Conservation (phyloP, 768 basidiomycete genomes). For the Tricholoma matsutake region DNA sequence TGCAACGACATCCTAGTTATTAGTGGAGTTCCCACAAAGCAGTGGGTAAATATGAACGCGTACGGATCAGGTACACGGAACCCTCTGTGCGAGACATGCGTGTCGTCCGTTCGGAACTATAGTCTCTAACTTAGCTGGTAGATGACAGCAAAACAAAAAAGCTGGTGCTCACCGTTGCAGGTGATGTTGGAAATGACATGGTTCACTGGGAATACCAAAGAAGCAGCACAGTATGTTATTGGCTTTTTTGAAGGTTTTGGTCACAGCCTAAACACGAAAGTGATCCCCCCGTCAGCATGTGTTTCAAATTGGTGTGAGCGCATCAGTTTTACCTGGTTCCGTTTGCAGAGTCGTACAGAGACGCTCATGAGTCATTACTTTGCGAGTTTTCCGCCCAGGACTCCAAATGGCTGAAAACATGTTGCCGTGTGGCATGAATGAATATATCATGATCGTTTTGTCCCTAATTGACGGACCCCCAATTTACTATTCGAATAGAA, state of each 20-base stretch:
- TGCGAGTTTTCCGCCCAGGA: too few relatives aligned
- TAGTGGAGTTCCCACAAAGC: background rate
- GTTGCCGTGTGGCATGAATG: too few relatives aligned
- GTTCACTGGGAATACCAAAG: background rate
- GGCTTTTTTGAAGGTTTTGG: background rate
- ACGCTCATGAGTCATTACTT: too few relatives aligned
- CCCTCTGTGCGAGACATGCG: slow-evolving; percentile 29
- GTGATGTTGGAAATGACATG: slow-evolving; percentile 2
- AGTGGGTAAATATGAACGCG: slow-evolving; percentile 12
- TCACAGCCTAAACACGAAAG: too few relatives aligned
- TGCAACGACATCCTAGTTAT: slow-evolving; percentile 8
- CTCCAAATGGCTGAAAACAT: too few relatives aligned
- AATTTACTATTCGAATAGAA: too few relatives aligned
- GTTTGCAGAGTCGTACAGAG: too few relatives aligned
- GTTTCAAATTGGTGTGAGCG: too few relatives aligned
- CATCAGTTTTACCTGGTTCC: too few relatives aligned
- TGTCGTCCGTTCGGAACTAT: slow-evolving; percentile 23
- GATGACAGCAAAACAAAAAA: background rate
- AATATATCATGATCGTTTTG: too few relatives aligned
- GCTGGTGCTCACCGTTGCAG: slow-evolving; percentile 7
- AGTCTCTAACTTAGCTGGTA: background rate
- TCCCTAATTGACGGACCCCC: too few relatives aligned
- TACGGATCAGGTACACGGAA: slow-evolving; percentile 40
- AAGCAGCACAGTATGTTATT: background rate
- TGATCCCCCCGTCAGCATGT: background rate